Percentiles rank a stretch among this genome's conserved stretches.
These are phyloP conservation scores for Saccharomycopsis fodiens DNA, from an alignment of 805 yeast genomes.

Conservation along the genomic window DNA sequence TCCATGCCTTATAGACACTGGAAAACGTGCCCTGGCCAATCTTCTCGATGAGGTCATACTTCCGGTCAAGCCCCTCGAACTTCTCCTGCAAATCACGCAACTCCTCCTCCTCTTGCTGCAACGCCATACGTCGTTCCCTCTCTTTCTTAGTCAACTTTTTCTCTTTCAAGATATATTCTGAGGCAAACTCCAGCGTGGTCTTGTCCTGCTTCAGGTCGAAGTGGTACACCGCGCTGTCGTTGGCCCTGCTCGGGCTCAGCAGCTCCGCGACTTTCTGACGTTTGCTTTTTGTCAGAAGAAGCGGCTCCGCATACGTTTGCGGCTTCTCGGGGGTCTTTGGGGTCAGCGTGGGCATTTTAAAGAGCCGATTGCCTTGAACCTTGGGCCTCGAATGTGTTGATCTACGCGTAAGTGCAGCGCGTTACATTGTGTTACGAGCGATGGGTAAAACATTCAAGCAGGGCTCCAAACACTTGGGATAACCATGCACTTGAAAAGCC, in stretches of 20 bases:
- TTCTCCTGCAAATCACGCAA: conserved; percentile 6
- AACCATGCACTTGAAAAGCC: background rate
- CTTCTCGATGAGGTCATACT: conserved; percentile 31
- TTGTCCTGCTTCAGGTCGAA: background rate
- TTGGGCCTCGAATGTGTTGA: too few species aligned
- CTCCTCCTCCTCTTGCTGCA: conserved; percentile 3
- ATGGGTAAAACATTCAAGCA: too few species aligned
- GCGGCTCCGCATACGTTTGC: background rate
- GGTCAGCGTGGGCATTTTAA: background rate
- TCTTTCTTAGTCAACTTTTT: background rate
- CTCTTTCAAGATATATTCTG: background rate
- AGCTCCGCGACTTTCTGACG: background rate
- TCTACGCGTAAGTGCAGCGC: too few species aligned
- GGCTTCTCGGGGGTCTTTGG: background rate
- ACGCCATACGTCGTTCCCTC: background rate
- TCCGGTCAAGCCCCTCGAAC: conserved; percentile 8
- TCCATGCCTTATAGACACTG: conserved; percentile 62
- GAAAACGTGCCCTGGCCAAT: conserved; percentile 91
- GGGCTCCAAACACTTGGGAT: too few species aligned
- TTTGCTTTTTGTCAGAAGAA: background rate
- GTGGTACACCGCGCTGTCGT: background rate
- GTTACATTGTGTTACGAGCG: too few species aligned
- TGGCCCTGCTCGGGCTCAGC: background rate
- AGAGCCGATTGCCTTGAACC: too few species aligned
- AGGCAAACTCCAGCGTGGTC: background rate